Evolutionary conservation across 2,329 filamentous ascomycete species (phyloP).

Genomic region (Phyllosticta citribraziliensis): DNA sequence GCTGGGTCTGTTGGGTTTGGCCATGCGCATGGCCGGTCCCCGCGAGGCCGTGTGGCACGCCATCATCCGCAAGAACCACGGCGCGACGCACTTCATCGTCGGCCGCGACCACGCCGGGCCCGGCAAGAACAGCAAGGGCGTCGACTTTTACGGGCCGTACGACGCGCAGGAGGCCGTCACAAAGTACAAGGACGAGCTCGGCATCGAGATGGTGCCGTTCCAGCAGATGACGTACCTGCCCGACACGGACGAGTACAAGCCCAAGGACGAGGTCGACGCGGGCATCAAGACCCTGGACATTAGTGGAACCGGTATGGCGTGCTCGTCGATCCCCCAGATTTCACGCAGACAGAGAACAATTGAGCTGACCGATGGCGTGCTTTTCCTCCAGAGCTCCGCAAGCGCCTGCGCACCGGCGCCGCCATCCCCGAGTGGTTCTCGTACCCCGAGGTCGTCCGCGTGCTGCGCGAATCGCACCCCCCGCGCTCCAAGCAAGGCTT

Average conservation of each 20-base stretch:
- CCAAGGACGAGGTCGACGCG: constrained; percentile 77
- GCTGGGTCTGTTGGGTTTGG: constrained; percentile 84
- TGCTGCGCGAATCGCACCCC: constrained; percentile 92
- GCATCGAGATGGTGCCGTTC: constrained; percentile 98
- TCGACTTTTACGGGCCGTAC: constrained; percentile 96
- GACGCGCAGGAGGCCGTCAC: constrained; percentile 94
- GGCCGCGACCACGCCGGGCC: constrained; percentile 96
- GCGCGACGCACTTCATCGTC: constrained; percentile 97
- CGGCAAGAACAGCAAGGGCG: constrained; percentile 94
- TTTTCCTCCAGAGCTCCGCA: constrained; percentile 80
- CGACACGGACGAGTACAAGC: constrained; percentile 92
- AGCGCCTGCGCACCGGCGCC: constrained; percentile 79
- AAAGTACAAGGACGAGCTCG: constrained; percentile 92
- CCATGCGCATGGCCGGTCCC: constrained; percentile 98
- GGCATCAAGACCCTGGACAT: constrained; percentile 65
- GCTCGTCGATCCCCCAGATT: background rate
- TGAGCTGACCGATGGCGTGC: background rate
- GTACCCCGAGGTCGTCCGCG: constrained; percentile 95
- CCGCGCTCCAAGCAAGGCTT: constrained; percentile 87
- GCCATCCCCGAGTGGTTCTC: constrained; percentile 99
- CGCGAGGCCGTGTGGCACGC: constrained; percentile 99
- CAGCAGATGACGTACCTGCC: constrained; percentile 99
- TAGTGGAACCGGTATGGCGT: constrained; percentile 33
- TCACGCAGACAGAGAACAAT: constrained; percentile 32
- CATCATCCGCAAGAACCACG: constrained; percentile 99